Percentiles rank a stretch among this genome's conserved stretches.
These are phyloP conservation scores for Boletus tylopilopsis DNA, from an alignment of 768 basidiomycete species.

Conservation along the genomic window DNA sequence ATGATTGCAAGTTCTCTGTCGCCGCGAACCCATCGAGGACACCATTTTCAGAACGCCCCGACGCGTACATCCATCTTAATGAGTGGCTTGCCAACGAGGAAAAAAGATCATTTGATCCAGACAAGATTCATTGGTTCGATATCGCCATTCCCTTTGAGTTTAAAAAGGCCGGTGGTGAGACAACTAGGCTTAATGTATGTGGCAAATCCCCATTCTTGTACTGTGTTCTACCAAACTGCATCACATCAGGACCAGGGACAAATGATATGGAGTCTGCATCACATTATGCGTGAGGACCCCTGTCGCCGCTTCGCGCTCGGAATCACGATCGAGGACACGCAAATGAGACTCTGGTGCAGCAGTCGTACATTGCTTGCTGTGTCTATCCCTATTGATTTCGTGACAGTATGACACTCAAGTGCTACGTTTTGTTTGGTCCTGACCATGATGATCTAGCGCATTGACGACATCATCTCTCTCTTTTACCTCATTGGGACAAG, in stretches of 20 bases:
- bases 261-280: conserved; percentile 25
- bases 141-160: conserved; percentile 8
- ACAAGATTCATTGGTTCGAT: conserved; percentile 6
- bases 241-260: conserved; percentile 9
- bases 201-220: no score
- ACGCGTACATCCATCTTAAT: not conserved
- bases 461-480: conserved; percentile 1
- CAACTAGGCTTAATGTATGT: no score
- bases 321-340: conserved; percentile 23
- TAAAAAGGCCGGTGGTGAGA: no score
- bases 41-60: not conserved
- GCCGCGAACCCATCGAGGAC: no score
- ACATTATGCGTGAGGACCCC: conserved; percentile 27
- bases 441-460: not conserved
- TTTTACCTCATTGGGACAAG: not conserved
- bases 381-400: conserved; percentile 1
- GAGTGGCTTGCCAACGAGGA: no score
- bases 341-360: conserved; percentile 26
- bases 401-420: not conserved
- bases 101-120: no score
- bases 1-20: no score
- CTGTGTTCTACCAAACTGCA: not conserved
- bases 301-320: conserved; percentile 23
- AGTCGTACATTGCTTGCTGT: conserved; percentile 1
- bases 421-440: not conserved